Evolutionary conservation across 2,329 filamentous ascomycete genomes (phyloP), one percentile per base, ranked within the genome.

Genomic region (Tolypocladium inflatum): DNA sequence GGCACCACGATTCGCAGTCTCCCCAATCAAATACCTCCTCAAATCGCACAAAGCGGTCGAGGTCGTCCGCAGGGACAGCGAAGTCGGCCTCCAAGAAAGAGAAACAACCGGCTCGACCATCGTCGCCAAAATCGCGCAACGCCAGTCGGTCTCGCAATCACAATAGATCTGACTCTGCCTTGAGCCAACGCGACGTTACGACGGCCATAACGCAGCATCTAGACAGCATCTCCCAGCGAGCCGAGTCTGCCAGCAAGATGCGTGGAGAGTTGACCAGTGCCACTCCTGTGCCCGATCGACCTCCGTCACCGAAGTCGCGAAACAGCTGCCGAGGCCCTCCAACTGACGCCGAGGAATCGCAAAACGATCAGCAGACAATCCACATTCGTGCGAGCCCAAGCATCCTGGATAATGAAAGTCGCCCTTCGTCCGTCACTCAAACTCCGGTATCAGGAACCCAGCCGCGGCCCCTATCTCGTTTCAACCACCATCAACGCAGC

Each of bases 101-200:
- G 17, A 53, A 57, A 17, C 23, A 52, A 4, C 26, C 62, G 0
- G 52, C 53, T 0, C 66, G 70, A 3, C 70, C 71, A 0, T 57
- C 63, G 0, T 73, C 72, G 0, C 68, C 73, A 0, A 74, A 73
- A 50, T 71, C 73, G 2, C 70, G 72, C 6, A 72, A 74, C 41
- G 67, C 70, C 4, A 76, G 73, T 30, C 64, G 67, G 4, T 63
- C 63, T 2, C 54, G 67, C 30, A 57, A 50, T 4, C 61, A 57
- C 19, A 63, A 66, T n/a, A 61, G 63, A 37, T 63, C 65, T 2
- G 59, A 64, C 19, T 71, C 70, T 0, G 30, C 62, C 1, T 23
- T 64, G 2, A 55, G 52, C 6, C 57, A 60, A 10, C 51, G 57
- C 7, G 58, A 59, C 8, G n/a, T 58, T 0, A 51, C 54, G 5